These are phyloP conservation scores for Withania somnifera DNA, from an alignment of 305 asterid genomes.

Conservation along the genomic window DNA sequence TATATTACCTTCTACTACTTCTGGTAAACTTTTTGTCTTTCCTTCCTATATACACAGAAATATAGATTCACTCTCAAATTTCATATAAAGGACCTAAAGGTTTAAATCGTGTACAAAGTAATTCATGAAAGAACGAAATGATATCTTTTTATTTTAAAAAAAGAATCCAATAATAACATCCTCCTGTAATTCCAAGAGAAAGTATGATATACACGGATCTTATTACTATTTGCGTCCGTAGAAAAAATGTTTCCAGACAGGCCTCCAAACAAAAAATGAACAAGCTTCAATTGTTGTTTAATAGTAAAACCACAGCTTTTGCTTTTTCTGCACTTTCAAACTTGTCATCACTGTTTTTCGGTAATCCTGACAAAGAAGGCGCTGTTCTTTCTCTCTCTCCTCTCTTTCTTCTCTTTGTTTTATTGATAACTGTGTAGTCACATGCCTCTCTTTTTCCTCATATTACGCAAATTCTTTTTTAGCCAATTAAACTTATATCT, in stretches of 20 bases:
- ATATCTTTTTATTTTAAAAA: background rate
- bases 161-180: background rate
- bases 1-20: constrained; percentile 19
- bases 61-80: background rate
- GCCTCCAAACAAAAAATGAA: background rate
- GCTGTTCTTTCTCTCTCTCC: constrained; percentile 9
- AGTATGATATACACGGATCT: background rate
- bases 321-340: constrained; percentile 6
- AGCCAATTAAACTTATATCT: background rate
- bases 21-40: constrained; percentile 8
- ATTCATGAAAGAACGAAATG: background rate
- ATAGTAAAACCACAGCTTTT: constrained; percentile 13
- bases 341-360: constrained; percentile 30
- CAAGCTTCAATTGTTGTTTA: background rate
- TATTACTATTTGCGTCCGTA: too few species aligned
- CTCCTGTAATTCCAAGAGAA: background rate
- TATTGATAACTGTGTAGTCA: constrained; percentile 8
- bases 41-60: background rate
- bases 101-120: background rate
- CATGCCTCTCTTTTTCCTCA: constrained; percentile 2
- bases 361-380: constrained; percentile 33
- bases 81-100: background rate
- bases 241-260: background rate
- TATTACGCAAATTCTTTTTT: background rate
- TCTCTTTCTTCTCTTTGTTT: background rate